Evolutionary conservation across 352 stramenopile genomes (phyloP).

Genomic region (Discostella stelligera): DNA sequence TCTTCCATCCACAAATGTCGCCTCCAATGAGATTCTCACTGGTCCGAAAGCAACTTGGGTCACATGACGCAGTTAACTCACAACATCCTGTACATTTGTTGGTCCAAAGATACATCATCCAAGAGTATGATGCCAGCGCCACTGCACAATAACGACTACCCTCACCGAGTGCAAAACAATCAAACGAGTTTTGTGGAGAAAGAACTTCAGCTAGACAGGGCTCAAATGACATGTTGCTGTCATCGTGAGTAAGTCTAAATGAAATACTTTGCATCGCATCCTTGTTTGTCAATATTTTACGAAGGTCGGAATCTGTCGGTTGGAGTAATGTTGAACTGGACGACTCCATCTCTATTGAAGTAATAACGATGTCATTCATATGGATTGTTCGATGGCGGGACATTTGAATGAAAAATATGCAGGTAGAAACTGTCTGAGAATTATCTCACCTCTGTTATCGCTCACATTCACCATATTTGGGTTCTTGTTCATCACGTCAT

Average conservation of each 20-base stretch:
- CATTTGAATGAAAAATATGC: neutral
- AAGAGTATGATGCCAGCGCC: conserved; percentile 80
- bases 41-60: conserved; percentile 18
- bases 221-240: conserved; percentile 25
- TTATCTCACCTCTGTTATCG: conserved; percentile 1
- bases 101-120: conserved; percentile 78
- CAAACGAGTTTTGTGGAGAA: conserved; percentile 51
- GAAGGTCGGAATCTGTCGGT: neutral
- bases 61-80: conserved; percentile 22
- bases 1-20: conserved; percentile 69
- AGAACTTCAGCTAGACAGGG: conserved; percentile 46
- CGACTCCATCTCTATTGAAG: neutral
- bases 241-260: conserved; percentile 14
- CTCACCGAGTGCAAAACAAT: conserved; percentile 64
- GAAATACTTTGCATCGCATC: conserved; percentile 15
- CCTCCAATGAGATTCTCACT: conserved; percentile 52
- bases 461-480: neutral
- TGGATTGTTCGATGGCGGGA: neutral
- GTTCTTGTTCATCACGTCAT: neutral
- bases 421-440: neutral
- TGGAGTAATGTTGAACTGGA: neutral
- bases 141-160: conserved; percentile 68
- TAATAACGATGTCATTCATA: neutral
- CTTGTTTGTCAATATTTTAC: conserved; percentile 8
- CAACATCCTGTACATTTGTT: conserved; percentile 50